These are phyloP conservation scores for Alternaria incomplexa DNA, from an alignment of 2,329 filamentous ascomycete species.

Conservation along the genomic window DNA sequence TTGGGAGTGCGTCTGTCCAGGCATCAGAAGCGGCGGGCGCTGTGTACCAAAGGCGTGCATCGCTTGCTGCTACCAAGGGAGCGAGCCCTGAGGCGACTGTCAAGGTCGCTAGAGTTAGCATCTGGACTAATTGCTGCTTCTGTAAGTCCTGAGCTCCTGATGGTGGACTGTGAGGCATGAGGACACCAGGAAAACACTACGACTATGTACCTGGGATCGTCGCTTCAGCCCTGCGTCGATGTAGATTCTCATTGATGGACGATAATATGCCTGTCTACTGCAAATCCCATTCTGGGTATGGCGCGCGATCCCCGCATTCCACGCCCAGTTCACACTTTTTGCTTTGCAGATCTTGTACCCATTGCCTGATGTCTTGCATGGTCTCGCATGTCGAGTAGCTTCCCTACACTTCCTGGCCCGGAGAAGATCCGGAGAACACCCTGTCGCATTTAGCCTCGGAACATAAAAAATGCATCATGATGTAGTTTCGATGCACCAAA, in stretches of 20 bases:
- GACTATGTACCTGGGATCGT: not conserved
- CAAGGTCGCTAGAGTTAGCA: not conserved
- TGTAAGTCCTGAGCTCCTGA: not conserved
- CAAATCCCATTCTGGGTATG: not conserved
- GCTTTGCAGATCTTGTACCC: not conserved
- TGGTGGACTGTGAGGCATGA: not conserved
- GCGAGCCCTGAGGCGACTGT: not conserved
- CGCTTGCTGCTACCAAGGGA: not conserved
- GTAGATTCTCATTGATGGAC: constrained; percentile 2
- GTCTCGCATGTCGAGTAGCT: not conserved
- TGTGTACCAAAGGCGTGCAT: constrained; percentile 8
- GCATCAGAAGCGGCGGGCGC: not conserved
- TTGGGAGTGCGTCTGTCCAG: constrained; percentile 54
- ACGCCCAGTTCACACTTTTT: not conserved
- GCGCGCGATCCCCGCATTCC: constrained; percentile 4
- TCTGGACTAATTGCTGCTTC: not conserved
- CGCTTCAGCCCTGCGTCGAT: not conserved
- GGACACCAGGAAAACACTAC: not conserved
- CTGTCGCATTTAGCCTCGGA: constrained; percentile 14
- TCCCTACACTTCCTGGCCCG: not conserved
- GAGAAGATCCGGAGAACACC: constrained; percentile 4
- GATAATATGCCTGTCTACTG: not conserved
- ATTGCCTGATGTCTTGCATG: not conserved
- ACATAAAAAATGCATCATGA: not conserved
- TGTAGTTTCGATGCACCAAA: not conserved